Evolutionary conservation across 768 basidiomycete genomes (phyloP).

Genomic region (Tylopilus sp.): DNA sequence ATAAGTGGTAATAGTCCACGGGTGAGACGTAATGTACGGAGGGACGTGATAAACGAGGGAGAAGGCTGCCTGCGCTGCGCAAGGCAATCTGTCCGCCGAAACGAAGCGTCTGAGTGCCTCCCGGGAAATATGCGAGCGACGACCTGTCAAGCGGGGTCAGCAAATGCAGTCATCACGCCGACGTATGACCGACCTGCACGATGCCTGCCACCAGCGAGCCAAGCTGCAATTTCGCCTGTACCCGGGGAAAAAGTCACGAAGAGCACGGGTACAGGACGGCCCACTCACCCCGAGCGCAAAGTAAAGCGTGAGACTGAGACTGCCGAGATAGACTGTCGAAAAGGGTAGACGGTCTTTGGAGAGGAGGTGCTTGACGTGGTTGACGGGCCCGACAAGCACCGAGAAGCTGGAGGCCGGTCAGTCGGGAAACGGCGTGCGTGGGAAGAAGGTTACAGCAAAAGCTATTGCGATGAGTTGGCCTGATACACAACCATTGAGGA

Average conservation of each 20-base stretch:
- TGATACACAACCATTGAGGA: too few relatives aligned
- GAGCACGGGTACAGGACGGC: neutral
- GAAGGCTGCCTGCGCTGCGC: slow-evolving; percentile 76
- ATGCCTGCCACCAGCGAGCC: slow-evolving; percentile 81
- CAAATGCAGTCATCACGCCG: neutral
- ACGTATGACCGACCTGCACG: slow-evolving; percentile 56
- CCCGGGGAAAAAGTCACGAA: neutral
- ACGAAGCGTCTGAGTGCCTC: slow-evolving; percentile 75
- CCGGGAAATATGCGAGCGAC: slow-evolving; percentile 97
- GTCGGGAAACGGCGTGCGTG: neutral
- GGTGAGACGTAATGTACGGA: neutral
- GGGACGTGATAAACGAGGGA: slow-evolving; percentile 57
- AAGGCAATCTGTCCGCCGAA: slow-evolving; percentile 79
- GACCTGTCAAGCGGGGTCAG: slow-evolving; percentile 45
- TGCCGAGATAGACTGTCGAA: slow-evolving; percentile 76
- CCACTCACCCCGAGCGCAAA: slow-evolving; percentile 79
- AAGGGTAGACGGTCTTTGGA: slow-evolving; percentile 85
- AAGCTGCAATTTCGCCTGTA: slow-evolving; percentile 76
- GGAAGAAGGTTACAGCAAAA: too few relatives aligned
- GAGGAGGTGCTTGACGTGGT: slow-evolving; percentile 85
- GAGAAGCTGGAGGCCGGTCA: slow-evolving; percentile 53
- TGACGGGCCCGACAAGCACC: slow-evolving; percentile 82
- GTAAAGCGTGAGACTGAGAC: slow-evolving; percentile 83
- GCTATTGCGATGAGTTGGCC: too few relatives aligned
- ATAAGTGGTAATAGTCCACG: neutral